A percentile compares a stretch with the other conserved stretches of the same genome.
Evolutionary conservation across 2,329 filamentous ascomycete species (phyloP).

Genomic region (Myriosclerotinia duriaeana): DNA sequence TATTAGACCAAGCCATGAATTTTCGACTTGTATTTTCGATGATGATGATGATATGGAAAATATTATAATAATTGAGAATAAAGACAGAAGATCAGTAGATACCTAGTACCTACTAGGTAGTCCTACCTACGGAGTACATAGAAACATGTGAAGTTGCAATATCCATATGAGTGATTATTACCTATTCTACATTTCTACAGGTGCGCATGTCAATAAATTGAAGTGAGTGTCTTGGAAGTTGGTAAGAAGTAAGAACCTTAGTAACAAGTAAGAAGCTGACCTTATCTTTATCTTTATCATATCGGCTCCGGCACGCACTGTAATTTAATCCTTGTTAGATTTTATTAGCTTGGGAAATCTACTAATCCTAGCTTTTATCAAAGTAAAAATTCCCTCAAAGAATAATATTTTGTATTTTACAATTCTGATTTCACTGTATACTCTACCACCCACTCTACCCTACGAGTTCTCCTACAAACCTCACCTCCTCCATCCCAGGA

Average conservation of each 20-base stretch:
- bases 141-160: no score
- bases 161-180: not conserved
- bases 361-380: conserved; percentile 21
- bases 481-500: conserved; percentile 12
- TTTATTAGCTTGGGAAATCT: not conserved
- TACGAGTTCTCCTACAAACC: not conserved
- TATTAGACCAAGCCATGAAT: not conserved
- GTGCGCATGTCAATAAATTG: no score
- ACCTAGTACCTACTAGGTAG: no score
- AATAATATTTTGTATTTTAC: conserved; percentile 13
- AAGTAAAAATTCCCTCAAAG: conserved; percentile 23
- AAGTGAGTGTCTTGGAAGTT: no score
- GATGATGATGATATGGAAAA: no score
- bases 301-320: not conserved
- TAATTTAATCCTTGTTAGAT: conserved; percentile 9
- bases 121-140: no score
- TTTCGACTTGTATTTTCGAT: not conserved
- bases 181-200: no score
- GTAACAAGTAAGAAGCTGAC: not conserved
- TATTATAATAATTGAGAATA: no score
- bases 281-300: not conserved
- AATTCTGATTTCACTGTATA: not conserved
- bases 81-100: no score
- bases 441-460: not conserved
- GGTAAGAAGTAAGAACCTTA: no score